Base-by-base conservation (phyloP, 495 filamentous ascomycete species). In the Melanomma pulvis-pyrius region DNA sequence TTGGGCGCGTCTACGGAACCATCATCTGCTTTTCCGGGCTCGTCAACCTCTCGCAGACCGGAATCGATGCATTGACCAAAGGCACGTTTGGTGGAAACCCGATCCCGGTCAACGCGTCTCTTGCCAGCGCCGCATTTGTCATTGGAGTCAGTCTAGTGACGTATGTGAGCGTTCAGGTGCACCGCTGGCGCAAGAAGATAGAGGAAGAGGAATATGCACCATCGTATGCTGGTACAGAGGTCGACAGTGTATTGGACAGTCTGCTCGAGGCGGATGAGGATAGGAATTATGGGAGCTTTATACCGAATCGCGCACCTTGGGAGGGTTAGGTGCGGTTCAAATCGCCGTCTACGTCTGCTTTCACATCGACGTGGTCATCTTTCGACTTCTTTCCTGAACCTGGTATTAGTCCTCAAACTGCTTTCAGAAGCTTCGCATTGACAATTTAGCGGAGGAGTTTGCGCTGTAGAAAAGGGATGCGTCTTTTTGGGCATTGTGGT, bases 1-100 rank as follows among this genome's bases (percentile, higher is more conserved):
- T 97, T 68, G 93, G 93, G 13, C 96, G 88, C 47, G 90, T 98
- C 22, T 97, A 97, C 72, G 93, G 93, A 12, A 82, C 92, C 15
- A 87, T 96, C 57, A 97, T 97, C 55, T 96, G 91, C 73, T 72
- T 93, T 7, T 87, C 92, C 1, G 93, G 93, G 1, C 69, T 98
- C 17, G 81, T 92, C 52, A 96, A 96, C 74, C 92, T 98, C 68
- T 84, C 82, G 24, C 93, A 97, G 79, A 85, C 86, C 9, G 92
- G 83, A 0, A 78, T 97, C 22, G 92, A 97, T 74, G 86, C 86
- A 50, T 66, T 96, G 57, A 92, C 91, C 25, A 89, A 96, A 64
- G 80, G 81, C 47, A 79, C 79, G 0, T 97, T 92, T 74, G 48
- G 79, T 15, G 83, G 85, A 1, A 79, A 96, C 76, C 93, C 93